phyloP scores from a whole-genome alignment of 2,329 filamentous ascomycete genomes.

The Rhynchosporium graminicola region DNA sequence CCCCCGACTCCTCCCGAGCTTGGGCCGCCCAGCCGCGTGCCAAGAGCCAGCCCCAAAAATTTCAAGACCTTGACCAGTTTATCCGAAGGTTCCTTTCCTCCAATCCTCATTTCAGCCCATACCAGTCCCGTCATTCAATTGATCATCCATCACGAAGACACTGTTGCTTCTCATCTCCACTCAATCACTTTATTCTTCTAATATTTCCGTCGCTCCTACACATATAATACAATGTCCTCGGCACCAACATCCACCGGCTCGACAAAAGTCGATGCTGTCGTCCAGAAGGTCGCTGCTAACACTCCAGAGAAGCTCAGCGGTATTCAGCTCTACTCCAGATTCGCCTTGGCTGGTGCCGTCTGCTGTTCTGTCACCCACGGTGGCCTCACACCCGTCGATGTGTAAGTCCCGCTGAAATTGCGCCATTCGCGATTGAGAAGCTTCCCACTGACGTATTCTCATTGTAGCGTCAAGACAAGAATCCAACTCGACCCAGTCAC shows the following conservation, averaged over 20 bases:
- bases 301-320: constrained; percentile 55
- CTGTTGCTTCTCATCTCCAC: constrained; percentile 33
- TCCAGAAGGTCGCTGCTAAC: constrained; percentile 38
- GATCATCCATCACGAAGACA: constrained; percentile 16
- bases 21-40: constrained; percentile 10
- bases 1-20: constrained; percentile 9
- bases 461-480: constrained; percentile 83
- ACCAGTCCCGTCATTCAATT: constrained; percentile 14
- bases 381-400: constrained; percentile 95
- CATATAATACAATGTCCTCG: constrained; percentile 33
- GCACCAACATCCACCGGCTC: constrained; percentile 36
- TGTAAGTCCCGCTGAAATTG: constrained; percentile 68
- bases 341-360: constrained; percentile 95
- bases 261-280: constrained; percentile 39
- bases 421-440: constrained; percentile 23
- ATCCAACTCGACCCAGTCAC: constrained; percentile 89
- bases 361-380: constrained; percentile 99
- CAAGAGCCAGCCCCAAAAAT: constrained; percentile 8
- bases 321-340: constrained; percentile 84
- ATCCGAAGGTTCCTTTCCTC: background rate
- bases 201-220: constrained; percentile 24
- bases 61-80: constrained; percentile 15
- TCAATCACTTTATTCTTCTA: constrained; percentile 30
- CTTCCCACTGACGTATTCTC: constrained; percentile 31
- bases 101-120: background rate